These are phyloP conservation scores for Ophiostoma quercus DNA, from an alignment of 2,329 filamentous ascomycete genomes.

Conservation along the genomic window DNA sequence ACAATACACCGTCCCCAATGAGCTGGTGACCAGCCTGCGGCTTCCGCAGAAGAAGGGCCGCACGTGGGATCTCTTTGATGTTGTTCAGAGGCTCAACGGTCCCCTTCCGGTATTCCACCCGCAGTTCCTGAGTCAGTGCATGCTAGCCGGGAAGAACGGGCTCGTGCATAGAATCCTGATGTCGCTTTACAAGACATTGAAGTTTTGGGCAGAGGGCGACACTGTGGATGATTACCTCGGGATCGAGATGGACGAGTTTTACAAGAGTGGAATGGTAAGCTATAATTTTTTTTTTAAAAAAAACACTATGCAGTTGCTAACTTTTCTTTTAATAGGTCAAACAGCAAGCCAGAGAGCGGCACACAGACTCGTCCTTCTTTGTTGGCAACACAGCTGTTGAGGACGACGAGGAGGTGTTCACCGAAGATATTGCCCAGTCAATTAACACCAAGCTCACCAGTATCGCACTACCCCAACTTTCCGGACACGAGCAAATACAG, in stretches of 20 bases:
- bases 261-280: constrained; percentile 36
- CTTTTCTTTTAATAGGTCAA: not conserved
- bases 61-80: constrained; percentile 68
- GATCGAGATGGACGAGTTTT: constrained; percentile 57
- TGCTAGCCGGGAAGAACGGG: constrained; percentile 68
- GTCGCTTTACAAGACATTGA: constrained; percentile 68
- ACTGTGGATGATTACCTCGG: constrained; percentile 72
- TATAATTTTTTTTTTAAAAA: no score
- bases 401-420: constrained; percentile 59
- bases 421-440: constrained; percentile 61
- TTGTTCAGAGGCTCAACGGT: constrained; percentile 78
- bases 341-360: constrained; percentile 9
- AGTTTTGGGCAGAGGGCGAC: constrained; percentile 79
- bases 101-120: constrained; percentile 88
- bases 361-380: constrained; percentile 35
- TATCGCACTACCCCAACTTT: constrained; percentile 71
- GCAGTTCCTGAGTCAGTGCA: constrained; percentile 81
- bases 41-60: constrained; percentile 46
- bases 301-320: not conserved
- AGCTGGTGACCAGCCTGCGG: constrained; percentile 50
- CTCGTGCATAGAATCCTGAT: constrained; percentile 69
- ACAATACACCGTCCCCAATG: constrained; percentile 59
- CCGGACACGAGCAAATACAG: constrained; percentile 80
- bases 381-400: constrained; percentile 36
- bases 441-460: constrained; percentile 74